phyloP scores from a whole-genome alignment of 768 basidiomycete species.

The Rhodotorula babjevae region DNA sequence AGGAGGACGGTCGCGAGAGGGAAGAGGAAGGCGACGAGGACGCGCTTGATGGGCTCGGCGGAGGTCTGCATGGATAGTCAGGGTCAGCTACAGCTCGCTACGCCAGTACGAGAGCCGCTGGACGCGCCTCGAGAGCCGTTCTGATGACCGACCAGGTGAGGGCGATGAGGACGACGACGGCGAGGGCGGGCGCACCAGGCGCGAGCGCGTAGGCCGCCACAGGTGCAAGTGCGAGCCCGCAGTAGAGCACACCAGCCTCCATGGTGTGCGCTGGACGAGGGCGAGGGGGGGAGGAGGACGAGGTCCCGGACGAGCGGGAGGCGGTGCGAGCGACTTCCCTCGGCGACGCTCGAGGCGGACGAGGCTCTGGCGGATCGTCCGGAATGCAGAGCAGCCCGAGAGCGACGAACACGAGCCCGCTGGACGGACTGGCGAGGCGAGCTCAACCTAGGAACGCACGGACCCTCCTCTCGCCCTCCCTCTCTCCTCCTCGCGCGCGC shows the following conservation, averaged over 20 bases:
- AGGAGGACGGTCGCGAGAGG: neutral
- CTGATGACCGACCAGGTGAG: neutral
- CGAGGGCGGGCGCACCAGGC: neutral
- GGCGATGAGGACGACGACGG: neutral
- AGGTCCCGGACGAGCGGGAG: too few species aligned
- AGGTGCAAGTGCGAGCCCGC: neutral
- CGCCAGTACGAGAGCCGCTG: too few species aligned
- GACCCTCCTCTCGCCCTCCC: too few species aligned
- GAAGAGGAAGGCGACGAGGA: too few species aligned
- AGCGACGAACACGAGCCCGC: too few species aligned
- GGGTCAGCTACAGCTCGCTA: neutral
- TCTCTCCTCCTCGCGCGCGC: too few species aligned
- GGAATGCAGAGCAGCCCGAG: too few species aligned
- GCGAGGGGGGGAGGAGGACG: neutral
- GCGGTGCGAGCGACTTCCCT: too few species aligned
- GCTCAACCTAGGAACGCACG: too few species aligned
- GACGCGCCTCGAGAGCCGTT: neutral
- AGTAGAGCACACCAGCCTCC: neutral
- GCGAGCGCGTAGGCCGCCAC: neutral
- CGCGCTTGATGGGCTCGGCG: neutral
- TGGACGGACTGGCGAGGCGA: too few species aligned
- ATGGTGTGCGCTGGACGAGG: neutral
- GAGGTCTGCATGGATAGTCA: neutral
- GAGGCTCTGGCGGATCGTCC: too few species aligned
- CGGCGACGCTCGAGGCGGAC: too few species aligned